Evolutionary conservation across 345 rosid species (phyloP), one percentile per base, ranked within the genome.

Genomic region (Bruguiera gymnorhiza): DNA sequence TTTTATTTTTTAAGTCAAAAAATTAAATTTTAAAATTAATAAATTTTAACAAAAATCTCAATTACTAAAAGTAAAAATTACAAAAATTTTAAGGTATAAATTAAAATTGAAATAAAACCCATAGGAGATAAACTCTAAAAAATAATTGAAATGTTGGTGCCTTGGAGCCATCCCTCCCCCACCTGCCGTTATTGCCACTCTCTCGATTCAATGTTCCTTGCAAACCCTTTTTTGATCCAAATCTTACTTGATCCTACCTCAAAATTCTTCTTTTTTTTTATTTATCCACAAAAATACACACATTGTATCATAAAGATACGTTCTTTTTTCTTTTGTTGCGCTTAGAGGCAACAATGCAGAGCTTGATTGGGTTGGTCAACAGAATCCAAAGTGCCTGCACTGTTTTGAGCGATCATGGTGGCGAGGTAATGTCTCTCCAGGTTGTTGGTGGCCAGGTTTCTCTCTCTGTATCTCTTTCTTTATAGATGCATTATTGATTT

Each of bases 371-470:
- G 31, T 78, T 90, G 24, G 89, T 96, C 27, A 96, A 96, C 90
- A 85, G 90, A 79, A 96, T 92, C 84, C 98, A 96, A 76, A 82
- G 97, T 70, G 99, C 97, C 59, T 92, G 99, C 67, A 92, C 96
- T 60, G 99, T 96, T 27, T 76, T 96, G 57, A 97, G 99, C 31
- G 96, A 92, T 78, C 85, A 95, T 79, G 99, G 99, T 21, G 98
- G 98, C 73, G 89, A 92, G 76, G 96, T 97, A 76, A 83, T 96
- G 97, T 92, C 99, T 4, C 96, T 96, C 21, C 90, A 98, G 98
- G 98, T 95, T 69, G 98, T 90, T 48, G 99, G 99, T 62, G 98
- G 99, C 73, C 99, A 92, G 97, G 99, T 95, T 64, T 31, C 32
- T 31, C 5, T 31, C 5, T 31, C 37, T 34, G 37, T 34, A 8